A percentile compares a stretch with the other conserved stretches of the same genome.
Conservation (phyloP, 345 rosid species). For the Orychophragmus violaceus region DNA sequence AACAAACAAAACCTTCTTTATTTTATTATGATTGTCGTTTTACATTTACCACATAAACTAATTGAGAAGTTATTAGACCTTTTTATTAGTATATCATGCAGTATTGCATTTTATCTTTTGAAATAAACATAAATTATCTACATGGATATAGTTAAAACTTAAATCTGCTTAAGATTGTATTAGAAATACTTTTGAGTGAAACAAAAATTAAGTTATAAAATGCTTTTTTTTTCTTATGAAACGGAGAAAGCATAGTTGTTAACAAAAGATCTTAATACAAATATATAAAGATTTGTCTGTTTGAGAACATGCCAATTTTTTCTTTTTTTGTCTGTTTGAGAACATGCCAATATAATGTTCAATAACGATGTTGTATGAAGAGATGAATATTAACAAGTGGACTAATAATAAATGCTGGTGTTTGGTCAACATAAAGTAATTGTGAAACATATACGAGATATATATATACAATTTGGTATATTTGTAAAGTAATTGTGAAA, state of each 20-base stretch:
- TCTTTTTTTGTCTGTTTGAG: too few relatives aligned
- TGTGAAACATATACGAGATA: not conserved
- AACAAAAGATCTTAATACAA: not conserved
- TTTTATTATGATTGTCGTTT: too few relatives aligned
- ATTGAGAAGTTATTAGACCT: too few relatives aligned
- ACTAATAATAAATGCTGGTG: conserved; percentile 5
- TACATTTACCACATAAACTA: too few relatives aligned
- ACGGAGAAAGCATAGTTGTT: not conserved
- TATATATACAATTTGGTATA: not conserved
- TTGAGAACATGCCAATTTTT: conserved; percentile 23
- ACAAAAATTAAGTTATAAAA: not conserved
- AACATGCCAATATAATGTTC: conserved; percentile 27
- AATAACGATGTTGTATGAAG: not conserved
- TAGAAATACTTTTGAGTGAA: not conserved
- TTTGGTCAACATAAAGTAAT: conserved; percentile 10
- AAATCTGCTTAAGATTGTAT: not conserved
- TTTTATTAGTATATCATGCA: too few relatives aligned
- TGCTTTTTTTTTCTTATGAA: not conserved
- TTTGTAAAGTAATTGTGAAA: not conserved
- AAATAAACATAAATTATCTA: not conserved
- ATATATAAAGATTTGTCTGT: not conserved
- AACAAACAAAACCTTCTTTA: too few relatives aligned
- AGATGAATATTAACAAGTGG: conserved; percentile 18
- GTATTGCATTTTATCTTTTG: not conserved
- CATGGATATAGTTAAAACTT: not conserved